Conservation (phyloP, 192 early-diverging fungal species). For the Mycoemilia scoparia region DNA sequence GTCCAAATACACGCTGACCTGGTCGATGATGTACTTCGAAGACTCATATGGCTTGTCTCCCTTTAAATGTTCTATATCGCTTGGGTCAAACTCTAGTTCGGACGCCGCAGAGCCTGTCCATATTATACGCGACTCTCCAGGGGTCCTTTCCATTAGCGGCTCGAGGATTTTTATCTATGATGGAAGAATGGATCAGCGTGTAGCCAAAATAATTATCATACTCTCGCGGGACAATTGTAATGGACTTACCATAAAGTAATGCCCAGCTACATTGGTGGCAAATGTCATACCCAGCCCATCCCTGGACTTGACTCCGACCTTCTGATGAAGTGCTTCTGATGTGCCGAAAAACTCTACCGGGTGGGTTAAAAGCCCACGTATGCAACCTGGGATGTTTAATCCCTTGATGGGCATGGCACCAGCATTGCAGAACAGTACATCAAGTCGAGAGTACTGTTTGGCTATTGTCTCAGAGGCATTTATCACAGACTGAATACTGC, state of each 20-base stretch:
- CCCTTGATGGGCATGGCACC: conserved; percentile 23
- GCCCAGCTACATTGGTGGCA: conserved; percentile 30
- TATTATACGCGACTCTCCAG: conserved; percentile 7
- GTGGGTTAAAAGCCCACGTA: conserved; percentile 11
- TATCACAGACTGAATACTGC: conserved; percentile 16
- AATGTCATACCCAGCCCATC: conserved; percentile 26
- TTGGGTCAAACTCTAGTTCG: conserved; percentile 5
- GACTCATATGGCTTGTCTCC: conserved; percentile 27
- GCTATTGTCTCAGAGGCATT: conserved; percentile 4
- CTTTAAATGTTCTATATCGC: conserved; percentile 24
- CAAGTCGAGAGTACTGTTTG: background rate
- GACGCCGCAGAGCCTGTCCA: conserved; percentile 28
- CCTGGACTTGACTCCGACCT: conserved; percentile 6
- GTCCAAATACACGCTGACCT: conserved; percentile 14
- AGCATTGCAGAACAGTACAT: conserved; percentile 29
- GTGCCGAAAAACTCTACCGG: conserved; percentile 22
- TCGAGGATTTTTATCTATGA: too few relatives aligned
- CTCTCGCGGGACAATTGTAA: background rate
- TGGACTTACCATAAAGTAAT: conserved; percentile 16
- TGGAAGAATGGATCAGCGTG: too few relatives aligned
- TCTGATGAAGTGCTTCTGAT: conserved; percentile 18
- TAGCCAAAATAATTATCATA: too few relatives aligned
- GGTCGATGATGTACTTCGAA: conserved; percentile 29
- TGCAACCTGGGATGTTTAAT: conserved; percentile 5
- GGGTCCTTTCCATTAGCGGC: conserved; percentile 1